These are phyloP conservation scores for Teratosphaeria epicoccoides DNA, from an alignment of 2,329 filamentous ascomycete species.

Conservation along the genomic window DNA sequence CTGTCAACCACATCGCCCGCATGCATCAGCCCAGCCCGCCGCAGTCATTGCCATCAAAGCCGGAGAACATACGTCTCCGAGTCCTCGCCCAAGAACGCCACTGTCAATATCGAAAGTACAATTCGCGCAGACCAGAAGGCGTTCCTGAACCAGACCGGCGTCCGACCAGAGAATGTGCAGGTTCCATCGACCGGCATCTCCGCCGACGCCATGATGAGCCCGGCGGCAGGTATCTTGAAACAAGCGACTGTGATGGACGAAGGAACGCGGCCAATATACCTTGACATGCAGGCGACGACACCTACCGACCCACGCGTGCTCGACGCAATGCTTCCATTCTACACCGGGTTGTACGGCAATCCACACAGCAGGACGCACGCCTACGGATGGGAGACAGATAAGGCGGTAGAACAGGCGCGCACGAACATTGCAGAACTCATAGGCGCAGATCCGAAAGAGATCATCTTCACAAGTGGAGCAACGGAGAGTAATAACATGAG, in stretches of 20 bases:
- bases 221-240: conserved; percentile 65
- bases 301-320: conserved; percentile 89
- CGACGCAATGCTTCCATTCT: conserved; percentile 92
- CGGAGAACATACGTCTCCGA: conserved; percentile 66
- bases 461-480: conserved; percentile 95
- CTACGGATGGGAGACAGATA: conserved; percentile 97
- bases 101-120: conserved; percentile 70
- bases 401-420: conserved; percentile 79
- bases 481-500: conserved; percentile 99
- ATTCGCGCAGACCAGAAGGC: conserved; percentile 80
- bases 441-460: conserved; percentile 91
- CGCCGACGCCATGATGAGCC: conserved; percentile 62
- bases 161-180: conserved; percentile 44
- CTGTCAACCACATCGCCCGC: conserved; percentile 31
- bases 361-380: conserved; percentile 95
- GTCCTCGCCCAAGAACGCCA: conserved; percentile 66
- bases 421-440: conserved; percentile 76
- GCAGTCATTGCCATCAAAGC: conserved; percentile 10
- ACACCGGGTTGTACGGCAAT: conserved; percentile 89
- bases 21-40: conserved; percentile 22
- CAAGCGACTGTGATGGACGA: conserved; percentile 89
- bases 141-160: conserved; percentile 52
- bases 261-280: conserved; percentile 86
- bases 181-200: conserved; percentile 49
- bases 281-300: conserved; percentile 97